These are phyloP conservation scores for Truncatella angustata DNA, from an alignment of 2,329 filamentous ascomycete genomes.

Conservation along the genomic window DNA sequence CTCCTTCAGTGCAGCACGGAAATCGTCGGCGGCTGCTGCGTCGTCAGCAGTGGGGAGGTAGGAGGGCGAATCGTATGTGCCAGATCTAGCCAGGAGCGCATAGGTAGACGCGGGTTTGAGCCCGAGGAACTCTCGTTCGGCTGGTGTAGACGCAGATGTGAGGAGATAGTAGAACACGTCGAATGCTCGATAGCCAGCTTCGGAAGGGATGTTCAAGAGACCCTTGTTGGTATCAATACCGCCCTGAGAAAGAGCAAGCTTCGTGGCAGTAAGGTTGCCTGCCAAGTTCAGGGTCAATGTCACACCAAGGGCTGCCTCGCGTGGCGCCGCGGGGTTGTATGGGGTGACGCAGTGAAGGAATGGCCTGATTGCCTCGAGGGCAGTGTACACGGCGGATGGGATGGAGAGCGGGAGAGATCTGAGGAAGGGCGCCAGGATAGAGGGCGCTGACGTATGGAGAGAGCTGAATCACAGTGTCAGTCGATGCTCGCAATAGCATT, in stretches of 20 bases:
- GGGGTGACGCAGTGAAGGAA: slow-evolving; percentile 88
- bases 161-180: slow-evolving; percentile 98
- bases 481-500: slow-evolving; percentile 1
- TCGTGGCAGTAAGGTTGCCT: slow-evolving; percentile 74
- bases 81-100: slow-evolving; percentile 74
- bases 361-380: slow-evolving; percentile 77
- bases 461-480: slow-evolving; percentile 54
- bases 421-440: slow-evolving; percentile 78
- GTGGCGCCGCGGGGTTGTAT: slow-evolving; percentile 79
- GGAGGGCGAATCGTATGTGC: slow-evolving; percentile 79
- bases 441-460: slow-evolving; percentile 84
- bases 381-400: slow-evolving; percentile 72
- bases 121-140: slow-evolving; percentile 84
- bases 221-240: slow-evolving; percentile 84
- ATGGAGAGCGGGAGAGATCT: slow-evolving; percentile 76
- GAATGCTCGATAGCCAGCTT: slow-evolving; percentile 85
- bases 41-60: slow-evolving; percentile 94
- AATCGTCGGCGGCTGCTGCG: slow-evolving; percentile 88
- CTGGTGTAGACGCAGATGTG: slow-evolving; percentile 83
- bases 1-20: slow-evolving; percentile 79
- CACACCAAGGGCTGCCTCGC: slow-evolving; percentile 77
- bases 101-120: slow-evolving; percentile 78
- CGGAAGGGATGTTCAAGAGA: slow-evolving; percentile 74
- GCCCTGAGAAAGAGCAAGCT: slow-evolving; percentile 76
- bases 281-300: slow-evolving; percentile 78